Conservation (phyloP, 345 rosid genomes). For the Populus simonii region DNA sequence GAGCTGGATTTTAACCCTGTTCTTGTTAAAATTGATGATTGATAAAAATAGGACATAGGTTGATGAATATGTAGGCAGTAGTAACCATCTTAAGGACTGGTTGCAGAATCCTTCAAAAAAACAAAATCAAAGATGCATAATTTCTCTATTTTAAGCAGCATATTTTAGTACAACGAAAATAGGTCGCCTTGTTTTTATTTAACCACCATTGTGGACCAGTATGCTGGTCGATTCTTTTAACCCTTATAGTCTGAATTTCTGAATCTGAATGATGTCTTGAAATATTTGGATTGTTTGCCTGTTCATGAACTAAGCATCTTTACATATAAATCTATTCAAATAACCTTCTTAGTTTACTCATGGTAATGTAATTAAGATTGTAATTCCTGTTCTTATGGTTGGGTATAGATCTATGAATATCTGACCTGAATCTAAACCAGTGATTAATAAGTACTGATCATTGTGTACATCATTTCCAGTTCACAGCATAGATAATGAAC, state of each 20-base stretch:
- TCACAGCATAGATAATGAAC: slow-evolving; percentile 87
- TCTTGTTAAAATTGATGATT: background rate
- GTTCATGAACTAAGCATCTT: background rate
- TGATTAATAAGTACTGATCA: slow-evolving; percentile 10
- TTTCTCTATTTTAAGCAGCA: background rate
- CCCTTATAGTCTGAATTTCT: background rate
- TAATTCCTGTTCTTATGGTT: background rate
- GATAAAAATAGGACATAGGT: background rate
- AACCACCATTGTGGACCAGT: background rate
- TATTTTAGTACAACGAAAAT: background rate
- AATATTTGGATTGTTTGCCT: background rate
- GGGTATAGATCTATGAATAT: background rate
- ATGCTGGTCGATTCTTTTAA: background rate
- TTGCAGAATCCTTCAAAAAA: background rate
- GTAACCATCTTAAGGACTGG: background rate
- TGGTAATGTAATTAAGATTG: background rate
- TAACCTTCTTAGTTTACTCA: background rate
- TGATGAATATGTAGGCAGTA: background rate
- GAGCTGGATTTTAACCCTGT: background rate
- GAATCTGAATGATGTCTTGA: background rate
- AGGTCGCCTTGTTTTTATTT: background rate
- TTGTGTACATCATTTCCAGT: slow-evolving; percentile 44
- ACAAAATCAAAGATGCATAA: background rate
- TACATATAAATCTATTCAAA: background rate
- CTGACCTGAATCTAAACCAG: background rate